Base-by-base conservation (phyloP, 352 stramenopile genomes). In the Pythium vanterpoolii region DNA sequence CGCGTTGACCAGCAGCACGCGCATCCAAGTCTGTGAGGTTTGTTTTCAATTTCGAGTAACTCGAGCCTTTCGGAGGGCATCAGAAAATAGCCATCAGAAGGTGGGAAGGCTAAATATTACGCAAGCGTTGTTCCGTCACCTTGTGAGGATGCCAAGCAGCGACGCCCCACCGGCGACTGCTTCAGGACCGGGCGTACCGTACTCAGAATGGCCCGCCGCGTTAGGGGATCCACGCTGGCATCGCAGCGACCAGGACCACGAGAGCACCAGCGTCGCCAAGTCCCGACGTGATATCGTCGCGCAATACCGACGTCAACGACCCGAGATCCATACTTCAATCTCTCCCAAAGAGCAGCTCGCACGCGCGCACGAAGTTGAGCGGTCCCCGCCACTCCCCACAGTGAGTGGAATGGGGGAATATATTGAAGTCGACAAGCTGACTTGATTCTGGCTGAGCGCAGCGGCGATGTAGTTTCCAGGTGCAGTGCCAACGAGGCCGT, bases 1-100 rank as follows among this genome's bases (percentile, higher is more conserved):
- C 13, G 65, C 84, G 52, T 94, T 88, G 19, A 94, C 71, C 6
- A 94, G 63, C 51, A 94, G 59, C 30, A 94, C 69, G 14, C 73
- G 73, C 84, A 94, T 94, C n/a, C n/a, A n/a, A n/a, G n/a, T 16
- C 7, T 47, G 10, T 13, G 7, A n/a, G 4, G 6, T 24, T 28
- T 14, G 23, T 28, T 10, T 9, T 40, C 33, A 18, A 9, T 13
- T 18, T 18, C 6, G 7, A 45, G 39, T 19, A 10, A 13, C 4
- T 10, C 7, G 26, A 50, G 10, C n/a, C 23, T 18, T 16, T 23
- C 21, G 33, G 18, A 10, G 10, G 39, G 42, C n/a, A 52, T 56
- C 47, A 36, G 49, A 65, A 65, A 65, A 65, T 65, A 65, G 58
- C 47, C 38, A 9, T 14, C 16, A 14, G 14, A 44, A 19, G 42